Percentiles rank a stretch among this genome's conserved stretches.
These are phyloP conservation scores for Trichoderma guizhouense DNA, from an alignment of 2,329 filamentous ascomycete species.

Conservation along the genomic window DNA sequence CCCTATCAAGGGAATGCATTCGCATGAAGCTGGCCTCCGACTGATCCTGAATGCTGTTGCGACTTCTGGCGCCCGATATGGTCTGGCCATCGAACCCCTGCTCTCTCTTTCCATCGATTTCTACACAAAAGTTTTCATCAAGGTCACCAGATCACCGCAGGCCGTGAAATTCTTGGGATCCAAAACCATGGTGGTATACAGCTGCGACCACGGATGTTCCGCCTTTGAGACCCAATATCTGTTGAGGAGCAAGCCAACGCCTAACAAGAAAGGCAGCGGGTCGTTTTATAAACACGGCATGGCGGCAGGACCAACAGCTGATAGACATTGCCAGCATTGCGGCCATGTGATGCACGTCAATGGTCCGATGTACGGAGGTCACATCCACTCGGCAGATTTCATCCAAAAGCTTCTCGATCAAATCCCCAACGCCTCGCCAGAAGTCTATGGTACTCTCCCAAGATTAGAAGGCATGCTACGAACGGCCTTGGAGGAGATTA, in stretches of 20 bases:
- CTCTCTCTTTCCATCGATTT: conserved; percentile 95
- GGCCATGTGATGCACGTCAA: conserved; percentile 80
- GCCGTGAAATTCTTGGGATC: conserved; percentile 87
- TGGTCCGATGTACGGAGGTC: conserved; percentile 93
- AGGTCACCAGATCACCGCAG: conserved; percentile 72
- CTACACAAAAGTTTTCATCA: conserved; percentile 86
- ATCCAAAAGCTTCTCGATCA: conserved; percentile 73
- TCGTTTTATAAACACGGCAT: conserved; percentile 76
- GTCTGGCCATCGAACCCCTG: conserved; percentile 82
- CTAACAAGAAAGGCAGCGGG: conserved; percentile 67
- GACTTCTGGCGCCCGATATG: conserved; percentile 76
- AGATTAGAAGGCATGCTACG: conserved; percentile 89
- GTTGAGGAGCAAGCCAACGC: conserved; percentile 62
- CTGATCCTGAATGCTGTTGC: conserved; percentile 82
- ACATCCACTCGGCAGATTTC: conserved; percentile 80
- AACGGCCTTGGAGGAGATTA: conserved; percentile 75
- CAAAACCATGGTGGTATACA: conserved; percentile 91
- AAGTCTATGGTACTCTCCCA: conserved; percentile 73
- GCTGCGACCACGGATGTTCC: conserved; percentile 87
- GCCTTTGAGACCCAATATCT: conserved; percentile 82
- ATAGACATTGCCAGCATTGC: conserved; percentile 74
- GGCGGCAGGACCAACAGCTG: conserved; percentile 64
- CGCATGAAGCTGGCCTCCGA: conserved; percentile 85
- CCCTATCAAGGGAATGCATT: conserved; percentile 78
- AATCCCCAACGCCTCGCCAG: conserved; percentile 62